These are phyloP conservation scores for Peronospora destructor DNA, from an alignment of 352 stramenopile species.

Conservation along the genomic window DNA sequence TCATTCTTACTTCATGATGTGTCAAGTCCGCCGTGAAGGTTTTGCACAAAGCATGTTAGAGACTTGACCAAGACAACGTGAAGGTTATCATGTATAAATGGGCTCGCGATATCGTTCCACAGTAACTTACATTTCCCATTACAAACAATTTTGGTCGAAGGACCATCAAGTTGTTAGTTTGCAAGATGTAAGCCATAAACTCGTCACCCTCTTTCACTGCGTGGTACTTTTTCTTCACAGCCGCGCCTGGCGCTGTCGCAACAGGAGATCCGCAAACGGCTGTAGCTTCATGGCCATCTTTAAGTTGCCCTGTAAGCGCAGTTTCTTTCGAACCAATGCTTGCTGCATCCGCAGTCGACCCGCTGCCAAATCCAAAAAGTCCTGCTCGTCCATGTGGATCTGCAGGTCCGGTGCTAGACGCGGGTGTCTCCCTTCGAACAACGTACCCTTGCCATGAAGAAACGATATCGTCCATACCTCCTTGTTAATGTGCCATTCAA, in stretches of 20 bases:
- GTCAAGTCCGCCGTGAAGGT: no score
- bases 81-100: no score
- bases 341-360: constrained; percentile 58
- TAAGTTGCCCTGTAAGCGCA: constrained; percentile 58
- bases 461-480: constrained; percentile 59
- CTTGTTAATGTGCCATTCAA: constrained; percentile 71
- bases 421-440: constrained; percentile 44
- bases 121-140: not conserved
- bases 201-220: constrained; percentile 6
- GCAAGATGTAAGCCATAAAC: not conserved
- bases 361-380: constrained; percentile 55
- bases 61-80: no score
- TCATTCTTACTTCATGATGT: no score
- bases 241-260: constrained; percentile 29
- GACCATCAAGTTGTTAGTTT: not conserved
- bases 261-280: constrained; percentile 54
- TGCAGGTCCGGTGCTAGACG: constrained; percentile 47
- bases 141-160: not conserved
- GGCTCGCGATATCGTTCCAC: no score
- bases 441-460: constrained; percentile 38
- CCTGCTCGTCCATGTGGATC: constrained; percentile 58
- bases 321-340: constrained; percentile 57
- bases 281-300: constrained; percentile 71
- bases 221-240: constrained; percentile 19
- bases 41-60: no score